Percentiles rank a stretch among this genome's conserved stretches.
Evolutionary conservation across 768 basidiomycete species (phyloP).

Genomic region (Coprinellus micaceus): DNA sequence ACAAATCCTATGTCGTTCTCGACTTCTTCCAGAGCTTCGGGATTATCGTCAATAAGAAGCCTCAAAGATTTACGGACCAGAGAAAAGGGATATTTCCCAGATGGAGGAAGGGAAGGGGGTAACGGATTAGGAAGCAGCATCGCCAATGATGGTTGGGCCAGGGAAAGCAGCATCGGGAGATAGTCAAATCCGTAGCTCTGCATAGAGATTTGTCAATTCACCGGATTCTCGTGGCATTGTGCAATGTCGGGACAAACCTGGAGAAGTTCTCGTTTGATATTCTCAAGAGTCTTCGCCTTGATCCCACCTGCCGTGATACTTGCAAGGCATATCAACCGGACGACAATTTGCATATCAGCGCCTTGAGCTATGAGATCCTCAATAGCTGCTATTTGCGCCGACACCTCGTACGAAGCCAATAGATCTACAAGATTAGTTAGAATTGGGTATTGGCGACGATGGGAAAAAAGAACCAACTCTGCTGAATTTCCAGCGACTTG

Average conservation of each 20-base stretch:
- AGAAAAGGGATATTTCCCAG: slow-evolving; percentile 67
- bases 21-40: slow-evolving; percentile 71
- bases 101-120: slow-evolving; percentile 45
- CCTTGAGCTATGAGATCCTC: slow-evolving; percentile 90
- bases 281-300: slow-evolving; percentile 82
- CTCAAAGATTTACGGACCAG: slow-evolving; percentile 78
- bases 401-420: slow-evolving; percentile 86
- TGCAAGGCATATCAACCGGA: slow-evolving; percentile 82
- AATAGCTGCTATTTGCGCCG: slow-evolving; percentile 76
- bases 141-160: slow-evolving; percentile 63
- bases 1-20: slow-evolving; percentile 96
- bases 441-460: slow-evolving; percentile 4
- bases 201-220: slow-evolving; percentile 26
- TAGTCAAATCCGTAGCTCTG: slow-evolving; percentile 76
- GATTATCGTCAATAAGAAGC: slow-evolving; percentile 86
- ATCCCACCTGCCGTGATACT: slow-evolving; percentile 83
- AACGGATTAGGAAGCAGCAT: slow-evolving; percentile 64
- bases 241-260: slow-evolving; percentile 44
- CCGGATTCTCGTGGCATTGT: slow-evolving; percentile 23
- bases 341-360: slow-evolving; percentile 71
- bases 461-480: slow-evolving; percentile 56
- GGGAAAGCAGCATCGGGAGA: slow-evolving; percentile 63
- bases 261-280: slow-evolving; percentile 85
- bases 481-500: slow-evolving; percentile 90
- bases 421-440: slow-evolving; percentile 54